Evolutionary conservation across 2,329 filamentous ascomycete species (phyloP).

Genomic region (Arthrobotrys megalospora): DNA sequence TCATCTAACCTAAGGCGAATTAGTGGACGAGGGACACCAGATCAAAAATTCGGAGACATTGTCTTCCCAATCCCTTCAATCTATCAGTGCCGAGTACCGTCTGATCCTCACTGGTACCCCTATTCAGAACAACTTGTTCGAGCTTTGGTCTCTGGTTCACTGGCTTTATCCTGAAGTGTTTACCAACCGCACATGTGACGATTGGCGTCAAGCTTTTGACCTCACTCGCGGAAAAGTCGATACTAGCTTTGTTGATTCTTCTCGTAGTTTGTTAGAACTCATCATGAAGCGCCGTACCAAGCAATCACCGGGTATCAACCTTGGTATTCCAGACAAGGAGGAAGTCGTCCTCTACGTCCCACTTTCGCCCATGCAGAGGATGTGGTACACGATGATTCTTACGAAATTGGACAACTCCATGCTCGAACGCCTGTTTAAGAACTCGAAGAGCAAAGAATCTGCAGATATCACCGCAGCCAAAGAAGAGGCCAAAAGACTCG

Average conservation of each 20-base stretch:
- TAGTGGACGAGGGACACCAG: conserved; percentile 97
- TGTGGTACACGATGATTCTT: conserved; percentile 74
- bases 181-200: conserved; percentile 69
- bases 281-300: conserved; percentile 76
- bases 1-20: conserved; percentile 71
- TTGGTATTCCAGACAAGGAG: conserved; percentile 73
- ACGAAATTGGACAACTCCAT: conserved; percentile 72
- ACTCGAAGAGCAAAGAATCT: conserved; percentile 69
- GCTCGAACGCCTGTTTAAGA: conserved; percentile 72
- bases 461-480: conserved; percentile 55
- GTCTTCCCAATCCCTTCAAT: conserved; percentile 83
- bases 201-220: conserved; percentile 74
- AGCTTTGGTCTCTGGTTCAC: conserved; percentile 88
- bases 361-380: conserved; percentile 73
- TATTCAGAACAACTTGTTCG: conserved; percentile 92
- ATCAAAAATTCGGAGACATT: conserved; percentile 90
- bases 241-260: conserved; percentile 71
- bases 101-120: conserved; percentile 92
- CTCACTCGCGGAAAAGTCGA: conserved; percentile 72
- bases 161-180: conserved; percentile 87
- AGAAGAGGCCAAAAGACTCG: conserved; percentile 66
- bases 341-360: conserved; percentile 74
- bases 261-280: conserved; percentile 72
- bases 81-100: conserved; percentile 83
- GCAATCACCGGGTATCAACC: conserved; percentile 71